Evolutionary conservation across 108 stramenopile species (phyloP).

Genomic region (Pseudonitzschia pungens): DNA sequence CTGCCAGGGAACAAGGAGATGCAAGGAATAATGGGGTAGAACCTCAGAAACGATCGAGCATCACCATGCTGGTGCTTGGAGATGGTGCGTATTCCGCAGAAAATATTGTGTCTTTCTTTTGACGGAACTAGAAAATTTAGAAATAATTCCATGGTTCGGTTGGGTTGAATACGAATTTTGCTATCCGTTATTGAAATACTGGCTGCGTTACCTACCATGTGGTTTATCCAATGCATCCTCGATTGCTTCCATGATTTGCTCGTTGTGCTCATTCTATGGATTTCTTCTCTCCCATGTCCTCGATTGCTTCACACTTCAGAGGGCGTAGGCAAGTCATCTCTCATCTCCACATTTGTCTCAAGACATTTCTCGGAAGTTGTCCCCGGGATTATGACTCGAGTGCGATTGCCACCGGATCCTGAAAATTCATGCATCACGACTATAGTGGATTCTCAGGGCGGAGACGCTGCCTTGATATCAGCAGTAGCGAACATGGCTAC

Average conservation of each 20-base stretch:
- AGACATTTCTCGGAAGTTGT: conserved; percentile 78
- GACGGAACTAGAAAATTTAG: not conserved
- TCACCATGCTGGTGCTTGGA: conserved; percentile 74
- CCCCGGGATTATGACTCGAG: conserved; percentile 77
- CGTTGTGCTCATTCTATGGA: not conserved
- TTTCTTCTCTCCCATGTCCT: not conserved
- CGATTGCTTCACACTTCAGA: conserved; percentile 37
- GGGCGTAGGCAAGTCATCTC: conserved; percentile 83
- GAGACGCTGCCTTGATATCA: conserved; percentile 59
- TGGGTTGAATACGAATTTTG: too few relatives aligned
- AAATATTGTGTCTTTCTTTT: not conserved
- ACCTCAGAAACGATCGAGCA: conserved; percentile 35
- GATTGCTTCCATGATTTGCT: not conserved
- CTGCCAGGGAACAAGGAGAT: conserved; percentile 13
- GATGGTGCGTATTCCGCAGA: conserved; percentile 56
- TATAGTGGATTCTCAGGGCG: conserved; percentile 82
- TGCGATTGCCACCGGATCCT: conserved; percentile 76
- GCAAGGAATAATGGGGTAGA: conserved; percentile 29
- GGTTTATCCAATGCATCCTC: too few relatives aligned
- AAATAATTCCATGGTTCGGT: too few relatives aligned
- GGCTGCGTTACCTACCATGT: too few relatives aligned
- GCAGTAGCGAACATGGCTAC: conserved; percentile 43
- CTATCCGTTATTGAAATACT: too few relatives aligned
- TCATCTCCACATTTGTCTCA: conserved; percentile 84
- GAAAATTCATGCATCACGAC: conserved; percentile 60